These are phyloP conservation scores for Actinidia chinensis DNA, from an alignment of 179 eudicot species.

Conservation along the genomic window DNA sequence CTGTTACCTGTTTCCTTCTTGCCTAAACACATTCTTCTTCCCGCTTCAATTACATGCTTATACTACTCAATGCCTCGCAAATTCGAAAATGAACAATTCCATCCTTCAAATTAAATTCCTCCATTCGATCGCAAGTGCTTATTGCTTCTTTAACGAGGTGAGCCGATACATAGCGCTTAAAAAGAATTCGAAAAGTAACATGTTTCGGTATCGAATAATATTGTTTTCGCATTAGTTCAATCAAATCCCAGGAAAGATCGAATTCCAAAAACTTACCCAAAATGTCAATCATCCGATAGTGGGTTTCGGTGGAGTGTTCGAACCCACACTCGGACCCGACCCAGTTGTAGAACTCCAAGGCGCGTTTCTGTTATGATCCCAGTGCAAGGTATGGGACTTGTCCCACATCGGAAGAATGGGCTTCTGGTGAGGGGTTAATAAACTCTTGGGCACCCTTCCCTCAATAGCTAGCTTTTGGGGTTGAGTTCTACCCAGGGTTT, in stretches of 20 bases:
- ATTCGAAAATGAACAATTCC: conserved; percentile 53
- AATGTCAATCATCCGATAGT: conserved; percentile 73
- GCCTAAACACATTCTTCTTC: conserved; percentile 60
- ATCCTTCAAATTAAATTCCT: conserved; percentile 69
- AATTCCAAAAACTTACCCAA: conserved; percentile 83
- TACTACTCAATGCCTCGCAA: conserved; percentile 83
- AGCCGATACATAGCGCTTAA: conserved; percentile 72
- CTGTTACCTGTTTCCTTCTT: conserved; percentile 19
- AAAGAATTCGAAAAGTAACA: conserved; percentile 67
- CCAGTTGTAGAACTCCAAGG: conserved; percentile 85
- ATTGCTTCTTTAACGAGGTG: conserved; percentile 78
- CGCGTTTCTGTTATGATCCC: conserved; percentile 18
- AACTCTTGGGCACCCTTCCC: neutral
- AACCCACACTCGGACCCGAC: conserved; percentile 48
- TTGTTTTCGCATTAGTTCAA: conserved; percentile 46
- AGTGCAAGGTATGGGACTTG: neutral
- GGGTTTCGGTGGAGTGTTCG: conserved; percentile 64
- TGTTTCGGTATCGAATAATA: conserved; percentile 53
- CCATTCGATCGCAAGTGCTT: conserved; percentile 42
- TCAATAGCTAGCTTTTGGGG: too few species aligned
- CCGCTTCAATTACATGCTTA: conserved; percentile 85
- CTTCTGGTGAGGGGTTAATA: neutral
- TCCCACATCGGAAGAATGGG: neutral
- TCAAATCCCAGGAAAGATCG: conserved; percentile 65
- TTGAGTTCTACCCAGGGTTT: neutral